A percentile compares a stretch with the other conserved stretches of the same genome.
Evolutionary conservation across 495 filamentous ascomycete genomes (phyloP).

Genomic region (Oidiodendron maius): DNA sequence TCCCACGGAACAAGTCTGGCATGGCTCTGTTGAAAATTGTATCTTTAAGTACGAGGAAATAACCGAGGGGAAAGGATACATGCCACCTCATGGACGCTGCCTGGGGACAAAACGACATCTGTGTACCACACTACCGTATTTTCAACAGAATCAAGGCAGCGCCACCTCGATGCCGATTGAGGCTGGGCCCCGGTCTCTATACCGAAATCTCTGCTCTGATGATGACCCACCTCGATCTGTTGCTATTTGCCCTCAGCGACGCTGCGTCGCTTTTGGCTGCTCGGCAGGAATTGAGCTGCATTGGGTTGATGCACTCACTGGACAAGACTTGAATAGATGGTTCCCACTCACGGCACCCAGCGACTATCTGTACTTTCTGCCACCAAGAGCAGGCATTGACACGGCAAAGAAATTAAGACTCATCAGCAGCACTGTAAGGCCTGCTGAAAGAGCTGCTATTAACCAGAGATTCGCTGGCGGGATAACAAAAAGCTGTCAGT

Average conservation of each 20-base stretch:
- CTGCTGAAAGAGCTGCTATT: conserved; percentile 18
- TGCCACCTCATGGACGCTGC: background rate
- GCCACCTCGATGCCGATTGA: conserved; percentile 19
- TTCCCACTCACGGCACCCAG: conserved; percentile 63
- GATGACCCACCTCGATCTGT: conserved; percentile 63
- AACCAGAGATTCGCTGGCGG: conserved; percentile 19
- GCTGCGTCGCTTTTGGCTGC: conserved; percentile 68
- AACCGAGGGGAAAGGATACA: conserved; percentile 4
- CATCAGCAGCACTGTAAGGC: conserved; percentile 45
- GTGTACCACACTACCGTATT: background rate
- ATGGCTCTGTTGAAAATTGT: no score
- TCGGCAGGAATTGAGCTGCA: conserved; percentile 63
- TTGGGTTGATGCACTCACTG: conserved; percentile 60
- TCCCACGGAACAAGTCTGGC: conserved; percentile 11
- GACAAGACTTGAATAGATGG: conserved; percentile 52
- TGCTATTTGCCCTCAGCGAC: conserved; percentile 61
- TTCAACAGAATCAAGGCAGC: background rate
- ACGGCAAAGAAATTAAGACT: conserved; percentile 53
- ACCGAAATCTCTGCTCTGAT: conserved; percentile 55
- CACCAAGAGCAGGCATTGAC: conserved; percentile 47
- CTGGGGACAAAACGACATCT: background rate
- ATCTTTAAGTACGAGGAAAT: no score
- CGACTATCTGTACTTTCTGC: conserved; percentile 63
- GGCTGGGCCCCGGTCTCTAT: conserved; percentile 34
- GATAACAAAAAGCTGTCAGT: conserved; percentile 13